Conservation (phyloP, 2,329 filamentous ascomycete species). For the Diaporthe longicolla region DNA sequence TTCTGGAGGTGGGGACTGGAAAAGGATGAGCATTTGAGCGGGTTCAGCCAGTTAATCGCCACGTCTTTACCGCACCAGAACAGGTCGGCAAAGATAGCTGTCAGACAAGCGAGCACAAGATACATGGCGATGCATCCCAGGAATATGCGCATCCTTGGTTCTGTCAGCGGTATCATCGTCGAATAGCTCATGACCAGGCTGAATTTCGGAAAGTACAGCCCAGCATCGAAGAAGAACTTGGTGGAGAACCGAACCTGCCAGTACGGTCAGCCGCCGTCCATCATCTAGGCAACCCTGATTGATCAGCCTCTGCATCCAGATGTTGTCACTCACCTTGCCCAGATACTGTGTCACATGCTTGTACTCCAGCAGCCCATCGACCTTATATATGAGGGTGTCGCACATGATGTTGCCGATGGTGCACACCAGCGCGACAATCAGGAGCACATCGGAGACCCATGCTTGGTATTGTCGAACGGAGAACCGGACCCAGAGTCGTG, state of each 20-base stretch:
- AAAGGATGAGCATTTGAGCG: conserved; percentile 35
- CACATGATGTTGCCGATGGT: conserved; percentile 39
- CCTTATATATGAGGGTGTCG: conserved; percentile 38
- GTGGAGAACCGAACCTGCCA: conserved; percentile 40
- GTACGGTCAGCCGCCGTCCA: background rate
- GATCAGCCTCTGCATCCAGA: too few relatives aligned
- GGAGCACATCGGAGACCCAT: conserved; percentile 36
- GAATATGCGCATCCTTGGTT: conserved; percentile 27
- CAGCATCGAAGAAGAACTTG: conserved; percentile 41
- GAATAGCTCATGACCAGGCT: conserved; percentile 39
- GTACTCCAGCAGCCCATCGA: conserved; percentile 20
- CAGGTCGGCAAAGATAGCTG: conserved; percentile 1
- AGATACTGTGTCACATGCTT: conserved; percentile 11
- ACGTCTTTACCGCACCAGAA: conserved; percentile 33
- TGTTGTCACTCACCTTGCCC: conserved; percentile 1
- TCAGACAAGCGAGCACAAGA: conserved; percentile 20
- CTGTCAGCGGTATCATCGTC: conserved; percentile 37
- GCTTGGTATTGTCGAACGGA: conserved; percentile 36
- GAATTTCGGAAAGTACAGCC: conserved; percentile 43
- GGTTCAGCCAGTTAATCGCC: conserved; percentile 28
- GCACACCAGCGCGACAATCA: conserved; percentile 31
- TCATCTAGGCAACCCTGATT: background rate
- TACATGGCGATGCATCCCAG: conserved; percentile 20
- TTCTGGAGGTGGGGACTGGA: conserved; percentile 33
- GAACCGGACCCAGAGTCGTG: conserved; percentile 38